These are phyloP conservation scores for Stephanodiscus minutulus DNA, from an alignment of 108 stramenopile genomes.

Conservation along the genomic window DNA sequence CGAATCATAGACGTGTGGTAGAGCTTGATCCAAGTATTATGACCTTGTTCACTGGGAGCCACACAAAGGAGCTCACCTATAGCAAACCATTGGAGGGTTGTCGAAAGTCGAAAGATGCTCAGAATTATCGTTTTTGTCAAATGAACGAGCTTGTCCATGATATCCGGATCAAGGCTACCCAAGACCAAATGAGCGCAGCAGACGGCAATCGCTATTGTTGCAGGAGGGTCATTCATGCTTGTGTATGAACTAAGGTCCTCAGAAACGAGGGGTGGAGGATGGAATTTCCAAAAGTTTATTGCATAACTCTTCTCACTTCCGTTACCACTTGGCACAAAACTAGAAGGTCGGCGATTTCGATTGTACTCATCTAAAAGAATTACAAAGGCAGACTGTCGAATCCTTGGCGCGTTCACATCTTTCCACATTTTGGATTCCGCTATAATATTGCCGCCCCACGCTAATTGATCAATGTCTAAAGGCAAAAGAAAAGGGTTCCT, in stretches of 20 bases:
- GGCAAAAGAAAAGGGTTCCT: slow-evolving; percentile 41
- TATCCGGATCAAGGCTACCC: slow-evolving; percentile 11
- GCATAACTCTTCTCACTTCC: slow-evolving; percentile 1
- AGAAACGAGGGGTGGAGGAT: slow-evolving; percentile 14
- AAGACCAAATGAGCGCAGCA: slow-evolving; percentile 31
- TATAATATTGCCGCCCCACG: background rate
- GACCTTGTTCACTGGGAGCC: no score
- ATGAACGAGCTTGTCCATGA: slow-evolving; percentile 26
- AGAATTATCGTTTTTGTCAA: slow-evolving; percentile 29
- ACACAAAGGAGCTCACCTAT: no score
- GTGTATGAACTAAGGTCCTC: slow-evolving; percentile 8
- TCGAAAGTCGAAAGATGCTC: slow-evolving; percentile 35
- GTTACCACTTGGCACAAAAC: background rate
- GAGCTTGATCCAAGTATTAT: no score
- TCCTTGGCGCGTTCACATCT: slow-evolving; percentile 22
- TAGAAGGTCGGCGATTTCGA: background rate
- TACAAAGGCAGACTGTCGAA: slow-evolving; percentile 21
- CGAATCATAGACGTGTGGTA: no score
- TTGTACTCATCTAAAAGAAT: slow-evolving; percentile 33
- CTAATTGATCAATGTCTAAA: slow-evolving; percentile 20
- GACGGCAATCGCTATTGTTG: slow-evolving; percentile 16
- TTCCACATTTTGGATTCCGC: slow-evolving; percentile 21
- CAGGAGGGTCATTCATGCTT: slow-evolving; percentile 29
- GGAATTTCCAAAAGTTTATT: slow-evolving; percentile 8
- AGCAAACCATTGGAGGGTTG: slow-evolving; percentile 11